A percentile compares a stretch with the other conserved stretches of the same genome.
phyloP scores from a whole-genome alignment of 1,284 basidiomycete genomes.

The Trametes hirsuta region DNA sequence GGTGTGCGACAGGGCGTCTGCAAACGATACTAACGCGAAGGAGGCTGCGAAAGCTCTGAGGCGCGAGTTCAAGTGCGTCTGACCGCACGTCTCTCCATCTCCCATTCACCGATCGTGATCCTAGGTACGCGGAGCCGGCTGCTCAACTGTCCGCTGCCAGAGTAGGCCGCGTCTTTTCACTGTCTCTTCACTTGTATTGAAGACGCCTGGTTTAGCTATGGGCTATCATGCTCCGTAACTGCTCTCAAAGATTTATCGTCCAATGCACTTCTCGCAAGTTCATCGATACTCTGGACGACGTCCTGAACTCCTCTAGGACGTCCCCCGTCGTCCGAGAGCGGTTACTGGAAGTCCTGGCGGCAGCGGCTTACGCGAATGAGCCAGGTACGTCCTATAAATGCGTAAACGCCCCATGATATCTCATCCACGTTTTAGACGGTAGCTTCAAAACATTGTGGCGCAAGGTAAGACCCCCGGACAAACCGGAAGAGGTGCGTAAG shows the following conservation, averaged over 20 bases:
- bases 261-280: conserved; percentile 79
- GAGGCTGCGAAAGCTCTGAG: conserved; percentile 74
- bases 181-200: background rate
- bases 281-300: conserved; percentile 71
- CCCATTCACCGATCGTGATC: background rate
- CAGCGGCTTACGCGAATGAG: conserved; percentile 67
- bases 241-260: conserved; percentile 62
- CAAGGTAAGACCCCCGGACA: conserved; percentile 66
- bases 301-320: conserved; percentile 59
- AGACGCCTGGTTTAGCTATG: conserved; percentile 54
- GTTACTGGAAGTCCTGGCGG: conserved; percentile 70
- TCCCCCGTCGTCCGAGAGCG: conserved; percentile 75
- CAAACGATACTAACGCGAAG: conserved; percentile 68
- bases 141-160: conserved; percentile 73
- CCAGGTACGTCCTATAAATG: conserved; percentile 38
- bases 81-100: background rate
- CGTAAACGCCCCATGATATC: background rate
- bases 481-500: conserved; percentile 65
- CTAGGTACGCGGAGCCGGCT: conserved; percentile 69
- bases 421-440: conserved; percentile 38
- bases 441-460: conserved; percentile 70
- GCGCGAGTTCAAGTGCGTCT: conserved; percentile 73
- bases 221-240: conserved; percentile 82
- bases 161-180: conserved; percentile 42
- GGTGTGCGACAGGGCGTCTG: conserved; percentile 74